These are phyloP conservation scores for Monilinia vaccinii-corymbosi DNA, from an alignment of 2,329 filamentous ascomycete species.

Conservation along the genomic window DNA sequence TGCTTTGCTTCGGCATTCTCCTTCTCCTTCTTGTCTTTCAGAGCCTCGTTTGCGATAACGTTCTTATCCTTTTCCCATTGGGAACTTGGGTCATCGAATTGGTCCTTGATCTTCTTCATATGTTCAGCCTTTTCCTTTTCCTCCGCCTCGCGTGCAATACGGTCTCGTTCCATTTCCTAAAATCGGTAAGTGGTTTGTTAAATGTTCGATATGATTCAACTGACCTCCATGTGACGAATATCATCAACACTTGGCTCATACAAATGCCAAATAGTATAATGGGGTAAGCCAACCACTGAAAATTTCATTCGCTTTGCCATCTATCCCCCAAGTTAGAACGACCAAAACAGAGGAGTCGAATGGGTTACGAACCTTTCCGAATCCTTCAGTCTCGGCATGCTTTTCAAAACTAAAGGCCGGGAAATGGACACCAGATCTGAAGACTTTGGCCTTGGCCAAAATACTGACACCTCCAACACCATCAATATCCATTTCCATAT, in stretches of 20 bases:
- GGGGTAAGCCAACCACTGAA: slow-evolving; percentile 88
- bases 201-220: slow-evolving; percentile 5
- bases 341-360: background rate
- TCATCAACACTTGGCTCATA: slow-evolving; percentile 99
- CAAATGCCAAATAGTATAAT: slow-evolving; percentile 99
- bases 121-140: slow-evolving; percentile 65
- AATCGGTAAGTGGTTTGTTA: background rate
- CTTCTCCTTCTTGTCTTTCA: slow-evolving; percentile 41
- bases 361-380: slow-evolving; percentile 69
- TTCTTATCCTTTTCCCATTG: slow-evolving; percentile 91
- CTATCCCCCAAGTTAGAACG: slow-evolving; percentile 36
- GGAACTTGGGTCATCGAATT: slow-evolving; percentile 64
- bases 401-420: slow-evolving; percentile 98
- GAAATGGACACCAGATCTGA: slow-evolving; percentile 91
- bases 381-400: slow-evolving; percentile 96
- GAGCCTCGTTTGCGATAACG: slow-evolving; percentile 60
- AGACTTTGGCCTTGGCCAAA: slow-evolving; percentile 89
- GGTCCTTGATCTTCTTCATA: slow-evolving; percentile 68
- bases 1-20: slow-evolving; percentile 12
- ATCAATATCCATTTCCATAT: slow-evolving; percentile 99
- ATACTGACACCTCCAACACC: slow-evolving; percentile 97
- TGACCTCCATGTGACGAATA: slow-evolving; percentile 86
- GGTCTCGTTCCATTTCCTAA: slow-evolving; percentile 87
- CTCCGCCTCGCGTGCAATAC: slow-evolving; percentile 68
- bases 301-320: slow-evolving; percentile 97